Evolutionary conservation across 2,329 filamentous ascomycete genomes (phyloP).

Genomic region (Aspergillus piperis): DNA sequence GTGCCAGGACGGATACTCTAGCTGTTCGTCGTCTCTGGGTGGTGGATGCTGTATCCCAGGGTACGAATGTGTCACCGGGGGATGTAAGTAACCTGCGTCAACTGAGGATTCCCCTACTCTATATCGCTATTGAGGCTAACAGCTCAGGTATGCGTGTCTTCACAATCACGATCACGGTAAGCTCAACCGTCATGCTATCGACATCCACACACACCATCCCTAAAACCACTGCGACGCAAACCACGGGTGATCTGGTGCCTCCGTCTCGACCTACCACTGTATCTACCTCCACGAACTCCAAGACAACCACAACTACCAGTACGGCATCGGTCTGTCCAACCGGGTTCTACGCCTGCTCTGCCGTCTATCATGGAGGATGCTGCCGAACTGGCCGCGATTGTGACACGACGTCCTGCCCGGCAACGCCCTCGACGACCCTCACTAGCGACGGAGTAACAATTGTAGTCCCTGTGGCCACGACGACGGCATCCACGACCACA

Average conservation of each 20-base stretch:
- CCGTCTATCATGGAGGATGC: constrained; percentile 78
- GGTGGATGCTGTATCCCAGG: constrained; percentile 65
- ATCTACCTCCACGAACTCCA: constrained; percentile 40
- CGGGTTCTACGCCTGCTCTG: constrained; percentile 88
- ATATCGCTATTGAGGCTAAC: neutral
- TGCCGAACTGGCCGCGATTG: constrained; percentile 87
- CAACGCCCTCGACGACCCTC: constrained; percentile 66
- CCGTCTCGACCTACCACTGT: constrained; percentile 43
- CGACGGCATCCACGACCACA: constrained; percentile 35
- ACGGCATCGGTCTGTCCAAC: constrained; percentile 67
- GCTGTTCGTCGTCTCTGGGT: constrained; percentile 56
- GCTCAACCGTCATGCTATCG: constrained; percentile 33
- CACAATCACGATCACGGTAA: constrained; percentile 39
- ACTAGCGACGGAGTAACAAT: constrained; percentile 67
- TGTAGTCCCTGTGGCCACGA: constrained; percentile 59
- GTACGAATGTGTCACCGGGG: constrained; percentile 58
- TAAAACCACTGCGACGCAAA: constrained; percentile 25
- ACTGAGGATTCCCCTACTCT: neutral
- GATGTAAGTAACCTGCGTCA: constrained; percentile 47
- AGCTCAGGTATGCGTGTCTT: constrained; percentile 36
- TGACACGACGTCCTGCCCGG: constrained; percentile 74
- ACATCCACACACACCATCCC: constrained; percentile 34
- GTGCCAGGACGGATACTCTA: constrained; percentile 56
- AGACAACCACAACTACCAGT: constrained; percentile 29
- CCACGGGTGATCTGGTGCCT: constrained; percentile 33